These are phyloP conservation scores for Schwanniomyces yamadae DNA, from an alignment of 805 yeast species.

Conservation along the genomic window DNA sequence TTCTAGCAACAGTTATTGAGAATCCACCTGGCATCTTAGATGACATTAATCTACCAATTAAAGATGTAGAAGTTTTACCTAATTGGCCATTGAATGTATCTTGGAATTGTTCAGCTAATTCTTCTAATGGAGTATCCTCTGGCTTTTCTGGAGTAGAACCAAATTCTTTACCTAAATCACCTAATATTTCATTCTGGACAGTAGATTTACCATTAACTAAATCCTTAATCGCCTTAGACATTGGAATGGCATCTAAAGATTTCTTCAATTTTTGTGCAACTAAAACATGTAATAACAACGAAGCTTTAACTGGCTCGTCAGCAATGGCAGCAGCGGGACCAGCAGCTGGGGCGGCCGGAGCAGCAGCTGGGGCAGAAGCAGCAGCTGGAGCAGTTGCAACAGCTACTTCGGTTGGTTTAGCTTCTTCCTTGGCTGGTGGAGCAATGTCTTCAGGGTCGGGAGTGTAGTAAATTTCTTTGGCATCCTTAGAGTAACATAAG, in stretches of 20 bases:
- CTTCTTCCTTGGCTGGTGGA: conserved; percentile 26
- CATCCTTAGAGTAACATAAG: conserved; percentile 91
- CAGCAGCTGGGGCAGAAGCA: conserved; percentile 53
- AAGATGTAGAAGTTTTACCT: conserved; percentile 90
- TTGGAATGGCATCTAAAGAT: conserved; percentile 77
- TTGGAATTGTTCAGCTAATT: conserved; percentile 93
- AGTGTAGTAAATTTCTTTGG: conserved; percentile 94
- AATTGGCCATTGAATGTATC: conserved; percentile 83
- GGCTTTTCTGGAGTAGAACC: conserved; percentile 99
- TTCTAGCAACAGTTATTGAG: conserved; percentile 86
- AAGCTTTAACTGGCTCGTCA: conserved; percentile 88
- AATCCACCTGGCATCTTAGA: conserved; percentile 99
- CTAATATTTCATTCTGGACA: conserved; percentile 96
- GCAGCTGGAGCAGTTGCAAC: conserved; percentile 56
- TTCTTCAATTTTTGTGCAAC: conserved; percentile 97
- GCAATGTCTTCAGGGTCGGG: conserved; percentile 67
- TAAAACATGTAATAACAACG: conserved; percentile 76
- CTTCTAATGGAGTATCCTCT: conserved; percentile 95
- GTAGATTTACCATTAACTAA: conserved; percentile 98
- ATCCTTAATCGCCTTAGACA: conserved; percentile 93
- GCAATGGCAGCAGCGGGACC: conserved; percentile 83
- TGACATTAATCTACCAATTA: conserved; percentile 87
- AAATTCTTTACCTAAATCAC: conserved; percentile 98
- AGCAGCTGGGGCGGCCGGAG: conserved; percentile 65
- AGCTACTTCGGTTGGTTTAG: conserved; percentile 39